Evolutionary conservation across 768 basidiomycete species (phyloP), one percentile per base, ranked within the genome.

Genomic region (Amanita pseudoporphyria): DNA sequence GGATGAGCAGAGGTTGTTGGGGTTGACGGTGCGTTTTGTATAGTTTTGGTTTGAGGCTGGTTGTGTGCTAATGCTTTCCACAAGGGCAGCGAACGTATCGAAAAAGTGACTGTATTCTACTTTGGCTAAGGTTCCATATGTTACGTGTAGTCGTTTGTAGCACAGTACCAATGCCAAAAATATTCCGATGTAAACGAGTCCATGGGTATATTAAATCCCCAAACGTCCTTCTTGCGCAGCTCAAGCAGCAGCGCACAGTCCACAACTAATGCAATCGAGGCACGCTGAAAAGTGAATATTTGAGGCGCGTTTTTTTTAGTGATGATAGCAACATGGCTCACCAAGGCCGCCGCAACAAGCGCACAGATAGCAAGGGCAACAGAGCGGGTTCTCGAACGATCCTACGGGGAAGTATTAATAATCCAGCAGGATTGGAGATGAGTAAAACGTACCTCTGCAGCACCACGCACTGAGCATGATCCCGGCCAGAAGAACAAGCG

Each of bases 321-420:
- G 16, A 14, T 7, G 26, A 55, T 14, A 16, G 46, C 31, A 28
- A 38, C 10, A 5, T 38, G 24, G 60, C 65, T 54, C 57, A 81
- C 81, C 77, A 14, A 84, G 69, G 33, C 82, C 82, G 49, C 82
- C 82, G 50, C 81, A 84, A 60, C 80, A 84, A 3, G 82, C 82
- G 54, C 82, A 84, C 6, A 83, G 67, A 60, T 85, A 85, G 57
- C 82, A 84, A 1, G 82, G 82, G 55, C 80, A 82, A 55, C 81
- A 84, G 0, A 74, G 64, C 2, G 82, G 82, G 51, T 84, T 84
- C 52, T 77, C 57, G 56, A 82, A 83, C 0, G 74, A 60, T 13
- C 74, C 78, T 78, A 42, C 9, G 35, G 28, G 6, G 21, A 16
- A 9, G 13, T 28, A 33, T 21, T 32, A 16, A n/a, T n/a, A n/a